Evolutionary conservation across 345 rosid genomes (phyloP).

Genomic region (Salix udensis): DNA sequence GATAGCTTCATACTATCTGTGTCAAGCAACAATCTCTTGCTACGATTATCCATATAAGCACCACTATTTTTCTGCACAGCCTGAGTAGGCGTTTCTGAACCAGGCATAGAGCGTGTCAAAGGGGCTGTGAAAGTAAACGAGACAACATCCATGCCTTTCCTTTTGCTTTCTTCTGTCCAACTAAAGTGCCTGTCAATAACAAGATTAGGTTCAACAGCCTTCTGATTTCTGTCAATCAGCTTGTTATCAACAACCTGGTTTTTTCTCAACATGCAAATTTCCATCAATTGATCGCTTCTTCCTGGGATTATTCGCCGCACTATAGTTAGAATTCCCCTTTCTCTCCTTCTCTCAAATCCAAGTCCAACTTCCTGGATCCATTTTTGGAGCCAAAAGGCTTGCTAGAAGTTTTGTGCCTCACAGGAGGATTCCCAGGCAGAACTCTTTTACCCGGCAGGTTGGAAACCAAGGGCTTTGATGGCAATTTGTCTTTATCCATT

Average conservation of each 20-base stretch:
- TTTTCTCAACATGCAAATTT: conserved; percentile 37
- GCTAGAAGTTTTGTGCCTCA: conserved; percentile 33
- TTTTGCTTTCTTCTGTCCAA: conserved; percentile 57
- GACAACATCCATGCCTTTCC: conserved; percentile 68
- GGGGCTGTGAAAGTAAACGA: conserved; percentile 86
- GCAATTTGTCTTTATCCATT: conserved; percentile 41
- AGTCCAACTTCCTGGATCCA: conserved; percentile 54
- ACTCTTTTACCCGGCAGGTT: conserved; percentile 40
- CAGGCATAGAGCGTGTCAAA: conserved; percentile 38
- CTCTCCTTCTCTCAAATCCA: conserved; percentile 34
- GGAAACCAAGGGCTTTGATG: conserved; percentile 38
- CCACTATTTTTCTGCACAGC: conserved; percentile 21
- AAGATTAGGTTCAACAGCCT: conserved; percentile 31
- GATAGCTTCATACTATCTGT: conserved; percentile 43
- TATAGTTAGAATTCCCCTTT: conserved; percentile 37
- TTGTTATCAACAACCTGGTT: conserved; percentile 31
- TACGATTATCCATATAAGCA: conserved; percentile 27
- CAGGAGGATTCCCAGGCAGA: conserved; percentile 32
- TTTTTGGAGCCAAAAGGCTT: conserved; percentile 40
- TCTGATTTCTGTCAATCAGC: conserved; percentile 31
- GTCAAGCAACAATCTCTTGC: conserved; percentile 49
- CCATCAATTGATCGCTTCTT: conserved; percentile 64
- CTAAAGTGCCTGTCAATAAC: conserved; percentile 30
- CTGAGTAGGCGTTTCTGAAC: conserved; percentile 36
- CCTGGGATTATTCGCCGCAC: conserved; percentile 41